Evolutionary conservation across 768 basidiomycete genomes (phyloP).

Genomic region (Sutorius australiensis): DNA sequence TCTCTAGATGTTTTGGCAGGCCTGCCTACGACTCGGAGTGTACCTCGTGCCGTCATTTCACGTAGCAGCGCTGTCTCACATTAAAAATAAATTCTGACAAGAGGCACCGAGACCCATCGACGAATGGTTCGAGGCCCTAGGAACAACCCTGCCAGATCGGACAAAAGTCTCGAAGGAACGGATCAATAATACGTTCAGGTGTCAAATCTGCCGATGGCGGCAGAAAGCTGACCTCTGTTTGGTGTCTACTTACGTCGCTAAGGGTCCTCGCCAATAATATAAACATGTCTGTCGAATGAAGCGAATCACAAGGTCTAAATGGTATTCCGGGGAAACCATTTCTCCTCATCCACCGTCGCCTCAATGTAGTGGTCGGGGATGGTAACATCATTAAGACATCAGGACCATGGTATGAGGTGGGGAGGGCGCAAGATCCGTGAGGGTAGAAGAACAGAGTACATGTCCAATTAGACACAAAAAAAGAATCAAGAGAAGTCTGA

Average conservation of each 20-base stretch:
- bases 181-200: too few species aligned
- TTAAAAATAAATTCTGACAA: too few species aligned
- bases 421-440: constrained; percentile 2
- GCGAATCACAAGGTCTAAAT: constrained; percentile 7
- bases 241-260: not conserved
- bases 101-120: too few species aligned
- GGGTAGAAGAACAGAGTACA: constrained; percentile 16
- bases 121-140: too few species aligned
- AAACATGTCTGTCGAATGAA: constrained; percentile 15
- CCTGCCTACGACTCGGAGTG: too few species aligned
- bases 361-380: not conserved
- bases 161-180: too few species aligned
- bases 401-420: not conserved
- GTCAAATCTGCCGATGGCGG: too few species aligned
- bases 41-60: too few species aligned
- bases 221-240: not conserved
- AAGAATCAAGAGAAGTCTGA: not conserved
- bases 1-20: too few species aligned
- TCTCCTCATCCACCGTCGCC: constrained; percentile 3
- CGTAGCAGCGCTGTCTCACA: too few species aligned
- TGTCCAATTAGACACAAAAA: constrained; percentile 18
- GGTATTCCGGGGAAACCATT: not conserved
- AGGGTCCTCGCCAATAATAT: constrained; percentile 3
- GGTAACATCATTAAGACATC: not conserved
- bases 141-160: too few species aligned